These are phyloP conservation scores for Aegilops speltoides DNA, from an alignment of 176 grass and related monocot species.

Conservation along the genomic window DNA sequence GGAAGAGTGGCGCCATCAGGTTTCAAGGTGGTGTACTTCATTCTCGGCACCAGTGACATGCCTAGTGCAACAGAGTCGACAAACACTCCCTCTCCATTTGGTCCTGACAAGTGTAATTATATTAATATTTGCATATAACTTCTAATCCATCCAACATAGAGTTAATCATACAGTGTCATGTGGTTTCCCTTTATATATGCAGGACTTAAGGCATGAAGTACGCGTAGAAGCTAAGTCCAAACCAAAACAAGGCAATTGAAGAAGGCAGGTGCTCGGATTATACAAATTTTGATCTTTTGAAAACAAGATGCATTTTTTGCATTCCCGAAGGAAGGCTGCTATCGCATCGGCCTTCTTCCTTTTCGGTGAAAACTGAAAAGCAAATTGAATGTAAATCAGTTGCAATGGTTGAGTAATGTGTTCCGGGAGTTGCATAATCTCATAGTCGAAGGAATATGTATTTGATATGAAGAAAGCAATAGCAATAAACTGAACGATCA, in stretches of 20 bases:
- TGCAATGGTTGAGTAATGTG: no score
- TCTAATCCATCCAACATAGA: background rate
- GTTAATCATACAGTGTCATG: background rate
- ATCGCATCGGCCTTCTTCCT: no score
- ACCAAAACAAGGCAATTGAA: background rate
- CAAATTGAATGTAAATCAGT: no score
- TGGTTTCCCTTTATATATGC: background rate
- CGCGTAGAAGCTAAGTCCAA: background rate
- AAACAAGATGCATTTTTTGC: background rate
- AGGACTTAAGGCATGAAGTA: background rate
- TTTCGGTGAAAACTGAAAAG: no score
- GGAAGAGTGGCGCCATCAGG: slow-evolving; percentile 61
- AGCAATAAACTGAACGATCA: no score
- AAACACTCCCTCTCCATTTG: background rate
- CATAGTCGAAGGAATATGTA: no score
- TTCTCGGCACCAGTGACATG: background rate
- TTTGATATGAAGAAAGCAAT: no score
- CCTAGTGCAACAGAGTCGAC: background rate
- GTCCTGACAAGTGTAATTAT: background rate
- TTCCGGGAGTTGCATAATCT: no score
- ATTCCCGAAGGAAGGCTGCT: no score
- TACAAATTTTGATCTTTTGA: no score
- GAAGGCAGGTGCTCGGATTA: background rate
- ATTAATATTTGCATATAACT: background rate
- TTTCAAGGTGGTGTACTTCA: background rate